Conservation (phyloP, 1,284 basidiomycete genomes). For the Fereydounia khargensis region DNA sequence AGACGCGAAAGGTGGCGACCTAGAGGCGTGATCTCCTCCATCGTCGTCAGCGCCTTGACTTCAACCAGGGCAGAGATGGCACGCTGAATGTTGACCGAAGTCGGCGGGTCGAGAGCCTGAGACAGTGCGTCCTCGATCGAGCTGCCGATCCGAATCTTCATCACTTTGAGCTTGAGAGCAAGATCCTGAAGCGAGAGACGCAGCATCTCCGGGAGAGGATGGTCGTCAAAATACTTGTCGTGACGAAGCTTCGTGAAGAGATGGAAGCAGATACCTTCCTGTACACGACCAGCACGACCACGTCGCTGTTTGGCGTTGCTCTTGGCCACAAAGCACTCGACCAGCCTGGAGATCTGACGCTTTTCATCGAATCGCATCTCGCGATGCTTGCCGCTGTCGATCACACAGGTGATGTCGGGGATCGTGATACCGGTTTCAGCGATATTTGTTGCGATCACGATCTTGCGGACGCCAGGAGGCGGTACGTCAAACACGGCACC, state of each 20-base stretch:
- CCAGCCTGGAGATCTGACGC: conserved; percentile 85
- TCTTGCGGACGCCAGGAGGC: conserved; percentile 76
- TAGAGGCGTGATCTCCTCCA: conserved; percentile 92
- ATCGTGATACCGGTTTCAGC: conserved; percentile 96
- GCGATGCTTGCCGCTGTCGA: conserved; percentile 87
- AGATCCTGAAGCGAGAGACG: conserved; percentile 90
- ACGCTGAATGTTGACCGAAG: conserved; percentile 81
- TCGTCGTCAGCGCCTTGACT: conserved; percentile 78
- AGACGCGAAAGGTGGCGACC: conserved; percentile 86
- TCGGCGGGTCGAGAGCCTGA: conserved; percentile 85
- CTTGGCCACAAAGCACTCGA: conserved; percentile 87
- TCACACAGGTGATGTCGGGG: conserved; percentile 95
- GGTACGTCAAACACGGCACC: conserved; percentile 85
- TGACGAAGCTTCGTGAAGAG: conserved; percentile 86
- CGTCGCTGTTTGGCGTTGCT: conserved; percentile 92
- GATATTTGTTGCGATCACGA: conserved; percentile 75
- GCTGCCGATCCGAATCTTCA: conserved; percentile 81
- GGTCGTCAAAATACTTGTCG: conserved; percentile 77
- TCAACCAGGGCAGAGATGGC: conserved; percentile 89
- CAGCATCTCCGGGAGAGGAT: conserved; percentile 93
- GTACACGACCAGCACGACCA: conserved; percentile 90
- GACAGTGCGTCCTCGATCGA: conserved; percentile 83
- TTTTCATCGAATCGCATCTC: conserved; percentile 80
- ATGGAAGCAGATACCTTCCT: conserved; percentile 87
- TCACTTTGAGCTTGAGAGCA: conserved; percentile 92